Conservation (phyloP, 2,329 filamentous ascomycete species). For the Pseudogymnoascus sp. region DNA sequence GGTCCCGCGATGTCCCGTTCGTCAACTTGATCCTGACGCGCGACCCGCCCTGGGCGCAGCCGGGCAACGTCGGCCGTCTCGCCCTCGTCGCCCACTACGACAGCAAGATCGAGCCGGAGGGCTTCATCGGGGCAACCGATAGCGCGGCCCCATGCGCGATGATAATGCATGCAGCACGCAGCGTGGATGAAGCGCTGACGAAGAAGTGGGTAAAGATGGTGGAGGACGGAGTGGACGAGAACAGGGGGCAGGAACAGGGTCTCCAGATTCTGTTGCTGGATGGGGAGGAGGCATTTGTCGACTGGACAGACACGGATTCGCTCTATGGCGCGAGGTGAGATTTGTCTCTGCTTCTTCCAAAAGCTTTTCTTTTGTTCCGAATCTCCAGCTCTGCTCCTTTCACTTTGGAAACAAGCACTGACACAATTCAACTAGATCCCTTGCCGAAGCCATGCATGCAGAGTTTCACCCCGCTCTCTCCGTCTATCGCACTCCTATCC, state of each 20-base stretch:
- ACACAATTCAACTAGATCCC: constrained; percentile 39
- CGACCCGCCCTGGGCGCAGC: constrained; percentile 73
- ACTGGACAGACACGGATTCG: constrained; percentile 74
- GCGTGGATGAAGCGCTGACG: constrained; percentile 70
- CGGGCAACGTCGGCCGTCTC: constrained; percentile 69
- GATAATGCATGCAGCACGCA: constrained; percentile 76
- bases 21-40: constrained; percentile 77
- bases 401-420: background rate
- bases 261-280: constrained; percentile 87
- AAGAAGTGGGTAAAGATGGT: constrained; percentile 73
- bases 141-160: constrained; percentile 92
- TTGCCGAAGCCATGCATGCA: constrained; percentile 75
- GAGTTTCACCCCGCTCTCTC: constrained; percentile 61
- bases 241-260: constrained; percentile 39
- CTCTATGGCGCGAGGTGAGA: constrained; percentile 75
- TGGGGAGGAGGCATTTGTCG: constrained; percentile 83
- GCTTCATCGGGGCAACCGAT: constrained; percentile 90
- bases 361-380: background rate
- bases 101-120: constrained; percentile 67
- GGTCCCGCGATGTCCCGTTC: constrained; percentile 67
- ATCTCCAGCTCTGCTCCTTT: background rate
- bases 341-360: background rate
- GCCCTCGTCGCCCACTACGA: constrained; percentile 94
- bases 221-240: constrained; percentile 40
- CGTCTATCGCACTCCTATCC: constrained; percentile 65